These are phyloP conservation scores for Theileria sp. DNA, from an alignment of 169 alveolate genomes.

Conservation along the genomic window DNA sequence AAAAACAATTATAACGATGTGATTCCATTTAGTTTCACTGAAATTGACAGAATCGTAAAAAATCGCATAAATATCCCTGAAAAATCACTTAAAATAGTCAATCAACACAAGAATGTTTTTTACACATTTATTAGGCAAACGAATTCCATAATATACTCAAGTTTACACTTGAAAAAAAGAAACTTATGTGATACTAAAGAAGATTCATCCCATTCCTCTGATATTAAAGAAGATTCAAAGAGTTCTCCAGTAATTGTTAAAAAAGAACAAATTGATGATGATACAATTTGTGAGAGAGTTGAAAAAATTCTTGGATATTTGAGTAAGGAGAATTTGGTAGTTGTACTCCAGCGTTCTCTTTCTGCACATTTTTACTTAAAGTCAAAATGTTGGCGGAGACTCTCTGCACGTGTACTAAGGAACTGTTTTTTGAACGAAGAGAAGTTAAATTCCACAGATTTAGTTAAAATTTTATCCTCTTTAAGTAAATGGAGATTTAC, in stretches of 20 bases:
- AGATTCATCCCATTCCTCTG: neutral
- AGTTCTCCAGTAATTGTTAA: neutral
- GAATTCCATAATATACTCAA: slow-evolving; percentile 9
- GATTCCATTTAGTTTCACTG: slow-evolving; percentile 28
- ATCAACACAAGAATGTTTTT: slow-evolving; percentile 14
- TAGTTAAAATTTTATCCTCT: slow-evolving; percentile 51
- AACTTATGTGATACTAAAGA: neutral
- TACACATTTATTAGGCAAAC: slow-evolving; percentile 10
- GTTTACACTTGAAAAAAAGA: neutral
- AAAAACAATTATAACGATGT: neutral
- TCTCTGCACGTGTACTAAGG: slow-evolving; percentile 36
- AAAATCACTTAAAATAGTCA: slow-evolving; percentile 1
- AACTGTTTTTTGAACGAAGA: slow-evolving; percentile 39
- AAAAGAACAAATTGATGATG: slow-evolving; percentile 5
- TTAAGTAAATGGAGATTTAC: slow-evolving; percentile 60
- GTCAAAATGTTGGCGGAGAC: slow-evolving; percentile 31
- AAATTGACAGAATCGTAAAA: slow-evolving; percentile 28
- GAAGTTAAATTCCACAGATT: slow-evolving; percentile 7
- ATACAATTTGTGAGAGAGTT: slow-evolving; percentile 38
- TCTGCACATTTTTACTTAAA: slow-evolving; percentile 41
- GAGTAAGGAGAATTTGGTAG: slow-evolving; percentile 38
- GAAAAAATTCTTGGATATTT: neutral
- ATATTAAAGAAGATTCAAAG: neutral
- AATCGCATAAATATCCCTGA: slow-evolving; percentile 3
- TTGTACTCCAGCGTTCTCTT: slow-evolving; percentile 40